Percentiles rank a stretch among this genome's conserved stretches.
phyloP scores from a whole-genome alignment of 345 rosid genomes.

The Salix brachista region DNA sequence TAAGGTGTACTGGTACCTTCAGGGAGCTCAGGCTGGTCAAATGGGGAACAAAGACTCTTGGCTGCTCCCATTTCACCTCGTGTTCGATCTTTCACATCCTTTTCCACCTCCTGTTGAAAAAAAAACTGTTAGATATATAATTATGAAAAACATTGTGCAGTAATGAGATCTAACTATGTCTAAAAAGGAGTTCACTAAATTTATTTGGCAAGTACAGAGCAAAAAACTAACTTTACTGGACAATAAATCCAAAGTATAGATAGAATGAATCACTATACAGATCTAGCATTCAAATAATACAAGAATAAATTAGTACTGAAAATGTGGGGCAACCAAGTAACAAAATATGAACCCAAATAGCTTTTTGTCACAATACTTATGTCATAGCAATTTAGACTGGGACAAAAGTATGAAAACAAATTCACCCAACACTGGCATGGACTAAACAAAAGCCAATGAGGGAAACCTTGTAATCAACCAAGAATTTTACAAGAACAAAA shows the following conservation, averaged over 20 bases:
- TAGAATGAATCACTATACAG: background rate
- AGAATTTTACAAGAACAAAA: background rate
- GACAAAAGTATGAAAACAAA: background rate
- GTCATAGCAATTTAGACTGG: background rate
- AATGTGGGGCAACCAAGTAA: background rate
- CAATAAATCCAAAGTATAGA: background rate
- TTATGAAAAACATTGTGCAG: background rate
- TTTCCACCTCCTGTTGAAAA: conserved; percentile 70
- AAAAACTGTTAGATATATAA: background rate
- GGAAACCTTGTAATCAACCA: background rate
- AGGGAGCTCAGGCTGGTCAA: conserved; percentile 89
- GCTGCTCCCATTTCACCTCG: conserved; percentile 93
- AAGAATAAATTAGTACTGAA: background rate
- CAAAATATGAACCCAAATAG: background rate
- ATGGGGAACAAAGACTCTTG: conserved; percentile 87
- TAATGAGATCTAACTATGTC: background rate
- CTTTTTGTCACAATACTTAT: background rate
- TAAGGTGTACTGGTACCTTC: conserved; percentile 36
- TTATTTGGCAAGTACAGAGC: background rate
- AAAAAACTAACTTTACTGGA: background rate
- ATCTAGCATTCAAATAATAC: background rate
- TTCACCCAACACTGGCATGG: background rate
- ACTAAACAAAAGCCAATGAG: background rate
- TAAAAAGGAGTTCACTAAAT: background rate
- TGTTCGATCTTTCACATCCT: conserved; percentile 80